Conservation (phyloP, 345 rosid genomes). For the Eucalyptus curtisii region DNA sequence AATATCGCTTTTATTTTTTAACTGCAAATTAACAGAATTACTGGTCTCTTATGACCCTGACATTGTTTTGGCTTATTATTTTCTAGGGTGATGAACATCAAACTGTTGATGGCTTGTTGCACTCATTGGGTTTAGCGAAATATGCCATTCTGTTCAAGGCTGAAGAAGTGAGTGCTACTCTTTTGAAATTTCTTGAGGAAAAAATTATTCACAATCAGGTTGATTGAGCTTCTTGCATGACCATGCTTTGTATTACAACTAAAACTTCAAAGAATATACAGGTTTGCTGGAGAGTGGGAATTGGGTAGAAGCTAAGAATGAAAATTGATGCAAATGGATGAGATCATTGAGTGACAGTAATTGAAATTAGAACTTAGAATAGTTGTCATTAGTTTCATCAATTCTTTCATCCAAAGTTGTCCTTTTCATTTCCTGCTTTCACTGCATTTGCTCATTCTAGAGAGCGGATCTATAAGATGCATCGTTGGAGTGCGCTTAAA, state of each 20-base stretch:
- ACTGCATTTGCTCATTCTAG: not conserved
- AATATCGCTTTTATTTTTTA: not conserved
- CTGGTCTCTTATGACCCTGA: not conserved
- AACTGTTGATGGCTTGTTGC: conserved; percentile 73
- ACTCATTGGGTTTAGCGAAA: conserved; percentile 67
- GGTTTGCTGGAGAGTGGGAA: not conserved
- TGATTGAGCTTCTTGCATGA: not conserved
- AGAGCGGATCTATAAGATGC: not conserved
- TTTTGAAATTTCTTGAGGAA: not conserved
- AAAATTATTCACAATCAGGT: not conserved
- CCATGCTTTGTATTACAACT: not conserved
- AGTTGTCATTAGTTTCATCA: not conserved
- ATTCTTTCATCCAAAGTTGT: not conserved
- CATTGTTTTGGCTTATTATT: not conserved
- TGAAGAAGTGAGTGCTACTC: conserved; percentile 61
- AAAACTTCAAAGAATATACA: not conserved
- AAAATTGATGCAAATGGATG: not conserved
- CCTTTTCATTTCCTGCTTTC: not conserved
- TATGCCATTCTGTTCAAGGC: conserved; percentile 69
- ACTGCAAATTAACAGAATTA: not conserved
- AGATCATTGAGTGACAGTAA: not conserved
- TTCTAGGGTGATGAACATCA: conserved; percentile 56
- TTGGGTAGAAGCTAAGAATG: not conserved
- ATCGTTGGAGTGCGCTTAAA: not conserved
- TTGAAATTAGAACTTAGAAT: not conserved